Percentiles rank a stretch among this genome's conserved stretches.
phyloP scores from a whole-genome alignment of 2,329 filamentous ascomycete genomes.

The Ophiostoma angusticollis region DNA sequence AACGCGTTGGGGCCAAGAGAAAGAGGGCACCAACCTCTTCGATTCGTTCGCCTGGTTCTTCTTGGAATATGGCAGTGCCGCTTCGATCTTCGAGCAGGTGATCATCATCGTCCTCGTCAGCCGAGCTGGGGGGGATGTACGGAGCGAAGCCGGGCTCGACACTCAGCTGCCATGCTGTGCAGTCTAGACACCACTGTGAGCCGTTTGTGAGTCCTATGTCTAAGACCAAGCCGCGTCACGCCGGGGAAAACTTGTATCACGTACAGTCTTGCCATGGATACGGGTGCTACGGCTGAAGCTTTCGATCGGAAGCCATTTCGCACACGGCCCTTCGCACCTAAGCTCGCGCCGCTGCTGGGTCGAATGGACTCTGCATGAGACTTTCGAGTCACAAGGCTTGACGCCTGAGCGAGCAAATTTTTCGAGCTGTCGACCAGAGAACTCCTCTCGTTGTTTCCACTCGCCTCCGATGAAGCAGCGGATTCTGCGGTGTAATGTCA shows the following conservation, averaged over 20 bases:
- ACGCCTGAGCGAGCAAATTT: constrained; percentile 15
- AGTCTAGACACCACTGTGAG: constrained; percentile 23
- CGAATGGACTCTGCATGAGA: constrained; percentile 20
- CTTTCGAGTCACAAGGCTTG: constrained; percentile 14
- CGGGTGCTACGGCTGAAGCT: constrained; percentile 25
- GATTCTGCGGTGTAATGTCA: constrained; percentile 16
- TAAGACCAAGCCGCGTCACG: no score
- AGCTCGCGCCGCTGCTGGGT: constrained; percentile 11
- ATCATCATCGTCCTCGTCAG: constrained; percentile 5
- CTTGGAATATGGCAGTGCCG: neutral
- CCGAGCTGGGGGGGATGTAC: constrained; percentile 13
- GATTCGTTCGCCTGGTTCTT: constrained; percentile 1
- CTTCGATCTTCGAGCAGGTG: neutral
- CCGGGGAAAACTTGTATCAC: no score
- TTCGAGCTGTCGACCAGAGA: constrained; percentile 20
- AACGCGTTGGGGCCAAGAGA: neutral
- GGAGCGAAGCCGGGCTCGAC: constrained; percentile 16
- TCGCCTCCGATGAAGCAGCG: constrained; percentile 20
- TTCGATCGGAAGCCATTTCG: constrained; percentile 14
- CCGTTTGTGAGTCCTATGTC: neutral
- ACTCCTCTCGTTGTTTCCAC: constrained; percentile 18
- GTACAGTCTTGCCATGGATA: constrained; percentile 18
- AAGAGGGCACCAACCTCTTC: constrained; percentile 5
- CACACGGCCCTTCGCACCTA: constrained; percentile 23
- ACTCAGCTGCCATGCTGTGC: constrained; percentile 21